Evolutionary conservation across 352 stramenopile species (phyloP).

Genomic region (Globisporangium cystogenes): DNA sequence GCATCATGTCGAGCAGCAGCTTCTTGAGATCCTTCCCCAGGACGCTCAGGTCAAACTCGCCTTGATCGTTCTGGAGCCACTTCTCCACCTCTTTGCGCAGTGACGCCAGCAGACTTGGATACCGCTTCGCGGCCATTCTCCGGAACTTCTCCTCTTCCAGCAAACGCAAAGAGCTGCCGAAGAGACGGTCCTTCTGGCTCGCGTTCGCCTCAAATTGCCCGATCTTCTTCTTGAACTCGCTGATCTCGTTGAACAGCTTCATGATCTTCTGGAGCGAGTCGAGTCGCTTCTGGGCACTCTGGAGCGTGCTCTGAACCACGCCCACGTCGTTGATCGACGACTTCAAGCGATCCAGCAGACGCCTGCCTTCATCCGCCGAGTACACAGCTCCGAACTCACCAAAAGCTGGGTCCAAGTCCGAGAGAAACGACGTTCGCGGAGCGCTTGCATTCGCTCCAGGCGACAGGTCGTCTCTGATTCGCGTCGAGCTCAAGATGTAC

Average conservation of each 20-base stretch:
- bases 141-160: conserved; percentile 77
- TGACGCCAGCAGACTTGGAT: conserved; percentile 38
- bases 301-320: conserved; percentile 38
- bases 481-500: conserved; percentile 26
- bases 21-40: conserved; percentile 71
- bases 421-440: conserved; percentile 38
- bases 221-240: conserved; percentile 73
- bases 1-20: conserved; percentile 75
- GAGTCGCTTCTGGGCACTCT: conserved; percentile 51
- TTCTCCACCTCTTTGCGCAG: conserved; percentile 68
- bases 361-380: conserved; percentile 31
- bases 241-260: conserved; percentile 62
- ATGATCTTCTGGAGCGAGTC: conserved; percentile 77
- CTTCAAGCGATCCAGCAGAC: conserved; percentile 37
- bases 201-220: conserved; percentile 62
- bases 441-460: not conserved
- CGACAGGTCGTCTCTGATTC: too few species aligned
- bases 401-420: conserved; percentile 51
- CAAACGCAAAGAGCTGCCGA: conserved; percentile 64
- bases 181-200: conserved; percentile 67
- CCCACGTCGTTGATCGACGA: conserved; percentile 35
- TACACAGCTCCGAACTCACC: conserved; percentile 31
- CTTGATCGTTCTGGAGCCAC: conserved; percentile 66
- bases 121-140: conserved; percentile 66
- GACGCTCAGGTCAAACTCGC: conserved; percentile 66